Evolutionary conservation across 2,329 filamentous ascomycete genomes (phyloP).

Genomic region (Balansia obtecta): DNA sequence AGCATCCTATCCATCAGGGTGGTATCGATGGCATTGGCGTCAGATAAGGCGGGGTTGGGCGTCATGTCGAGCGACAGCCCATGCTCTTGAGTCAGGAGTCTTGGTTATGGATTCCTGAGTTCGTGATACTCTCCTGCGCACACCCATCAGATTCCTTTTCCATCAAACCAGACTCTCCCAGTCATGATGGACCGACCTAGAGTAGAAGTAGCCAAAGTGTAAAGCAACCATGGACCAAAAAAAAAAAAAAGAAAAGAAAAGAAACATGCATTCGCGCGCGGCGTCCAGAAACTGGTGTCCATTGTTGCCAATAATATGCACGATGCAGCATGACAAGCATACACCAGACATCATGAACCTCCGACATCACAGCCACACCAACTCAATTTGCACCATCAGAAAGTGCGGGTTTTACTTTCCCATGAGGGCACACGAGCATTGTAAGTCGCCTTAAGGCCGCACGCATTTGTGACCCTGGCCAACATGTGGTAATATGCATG

Average conservation of each 20-base stretch:
- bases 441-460: neutral
- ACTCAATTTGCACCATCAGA: neutral
- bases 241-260: too few relatives aligned
- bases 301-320: neutral
- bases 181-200: too few relatives aligned
- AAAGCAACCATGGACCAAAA: neutral
- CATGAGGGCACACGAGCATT: neutral
- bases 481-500: neutral
- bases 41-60: neutral
- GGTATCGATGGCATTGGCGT: neutral
- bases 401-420: neutral
- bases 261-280: neutral
- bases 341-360: neutral
- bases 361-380: neutral
- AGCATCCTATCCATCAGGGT: neutral
- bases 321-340: neutral
- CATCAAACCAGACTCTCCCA: too few relatives aligned
- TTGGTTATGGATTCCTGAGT: too few relatives aligned
- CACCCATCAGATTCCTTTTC: too few relatives aligned
- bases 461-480: neutral
- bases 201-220: neutral
- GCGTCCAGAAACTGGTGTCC: neutral
- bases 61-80: too few relatives aligned
- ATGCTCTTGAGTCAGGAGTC: neutral
- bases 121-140: too few relatives aligned